Evolutionary conservation across 768 basidiomycete genomes (phyloP).

Genomic region (Tricholoma bakamatsutake): DNA sequence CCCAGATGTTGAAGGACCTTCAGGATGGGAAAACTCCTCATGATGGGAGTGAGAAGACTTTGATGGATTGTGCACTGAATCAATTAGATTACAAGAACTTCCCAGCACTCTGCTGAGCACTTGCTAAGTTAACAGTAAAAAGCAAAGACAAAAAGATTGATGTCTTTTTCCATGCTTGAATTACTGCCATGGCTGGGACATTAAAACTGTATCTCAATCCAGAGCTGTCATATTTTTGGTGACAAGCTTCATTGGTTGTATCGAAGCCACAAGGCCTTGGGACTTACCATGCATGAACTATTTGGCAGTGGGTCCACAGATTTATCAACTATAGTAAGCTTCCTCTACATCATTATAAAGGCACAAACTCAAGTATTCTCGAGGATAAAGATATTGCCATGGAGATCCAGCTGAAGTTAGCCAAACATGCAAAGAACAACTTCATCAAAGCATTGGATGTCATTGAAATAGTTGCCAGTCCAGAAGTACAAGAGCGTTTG

Average conservation of each 20-base stretch:
- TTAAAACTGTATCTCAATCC: constrained; percentile 12
- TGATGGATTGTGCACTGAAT: not conserved
- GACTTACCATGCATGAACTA: too few species aligned
- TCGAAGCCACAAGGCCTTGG: too few species aligned
- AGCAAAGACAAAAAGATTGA: constrained; percentile 24
- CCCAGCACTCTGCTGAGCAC: too few species aligned
- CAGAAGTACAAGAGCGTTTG: too few species aligned
- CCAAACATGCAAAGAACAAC: constrained; percentile 16
- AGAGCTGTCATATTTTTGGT: too few species aligned
- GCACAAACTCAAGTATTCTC: constrained; percentile 4
- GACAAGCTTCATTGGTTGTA: too few species aligned
- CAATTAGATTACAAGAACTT: not conserved
- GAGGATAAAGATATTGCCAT: constrained; percentile 27
- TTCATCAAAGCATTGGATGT: constrained; percentile 25
- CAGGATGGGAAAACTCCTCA: not conserved
- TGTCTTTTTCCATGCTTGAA: constrained; percentile 20
- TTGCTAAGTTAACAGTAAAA: constrained; percentile 10
- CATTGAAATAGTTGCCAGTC: too few species aligned
- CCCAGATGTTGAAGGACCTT: not conserved
- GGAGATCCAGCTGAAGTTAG: constrained; percentile 22
- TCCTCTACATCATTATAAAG: not conserved
- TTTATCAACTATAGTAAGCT: not conserved
- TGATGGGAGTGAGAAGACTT: not conserved
- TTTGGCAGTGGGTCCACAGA: too few species aligned
- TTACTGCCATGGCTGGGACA: constrained; percentile 26